Percentiles rank a stretch among this genome's conserved stretches.
Conservation (phyloP, 2,329 filamentous ascomycete species). For the Rosellinia necatrix region DNA sequence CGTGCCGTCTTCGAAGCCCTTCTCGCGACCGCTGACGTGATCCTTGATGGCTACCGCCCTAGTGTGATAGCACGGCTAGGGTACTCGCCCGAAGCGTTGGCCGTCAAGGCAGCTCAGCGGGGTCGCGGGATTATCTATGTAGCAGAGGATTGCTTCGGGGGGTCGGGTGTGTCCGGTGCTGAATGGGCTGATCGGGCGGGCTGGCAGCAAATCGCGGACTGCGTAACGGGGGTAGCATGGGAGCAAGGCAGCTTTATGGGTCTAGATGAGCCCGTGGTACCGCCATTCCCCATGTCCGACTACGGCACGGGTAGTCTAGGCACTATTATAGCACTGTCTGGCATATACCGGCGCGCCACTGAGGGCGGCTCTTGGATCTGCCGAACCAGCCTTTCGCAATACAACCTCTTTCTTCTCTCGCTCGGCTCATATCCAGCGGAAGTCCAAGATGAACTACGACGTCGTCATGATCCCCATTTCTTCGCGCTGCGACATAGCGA, state of each 20-base stretch:
- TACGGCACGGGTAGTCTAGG: constrained; percentile 44
- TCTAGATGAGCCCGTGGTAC: constrained; percentile 64
- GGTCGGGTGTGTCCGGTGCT: constrained; percentile 48
- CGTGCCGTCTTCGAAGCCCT: constrained; percentile 61
- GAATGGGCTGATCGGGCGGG: constrained; percentile 68
- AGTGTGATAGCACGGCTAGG: constrained; percentile 67
- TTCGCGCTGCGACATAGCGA: constrained; percentile 60
- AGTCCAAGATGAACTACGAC: constrained; percentile 53
- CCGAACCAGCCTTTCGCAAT: constrained; percentile 43
- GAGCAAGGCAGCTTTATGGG: constrained; percentile 46
- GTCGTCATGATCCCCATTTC: constrained; percentile 55
- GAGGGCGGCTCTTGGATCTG: constrained; percentile 43
- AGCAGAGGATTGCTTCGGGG: constrained; percentile 74
- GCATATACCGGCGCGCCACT: constrained; percentile 41
- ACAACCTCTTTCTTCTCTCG: constrained; percentile 43
- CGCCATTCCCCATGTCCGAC: constrained; percentile 66
- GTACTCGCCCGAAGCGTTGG: constrained; percentile 61
- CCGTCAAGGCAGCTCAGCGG: constrained; percentile 56
- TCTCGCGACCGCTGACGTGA: constrained; percentile 65
- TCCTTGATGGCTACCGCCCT: constrained; percentile 72
- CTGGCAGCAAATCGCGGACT: constrained; percentile 59
- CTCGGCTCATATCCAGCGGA: constrained; percentile 53
- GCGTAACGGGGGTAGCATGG: constrained; percentile 44
- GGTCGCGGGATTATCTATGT: constrained; percentile 70
- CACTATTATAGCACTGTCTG: constrained; percentile 41